Conservation (phyloP, 2,329 filamentous ascomycete genomes). For the Calonectria pseudoreteaudii region DNA sequence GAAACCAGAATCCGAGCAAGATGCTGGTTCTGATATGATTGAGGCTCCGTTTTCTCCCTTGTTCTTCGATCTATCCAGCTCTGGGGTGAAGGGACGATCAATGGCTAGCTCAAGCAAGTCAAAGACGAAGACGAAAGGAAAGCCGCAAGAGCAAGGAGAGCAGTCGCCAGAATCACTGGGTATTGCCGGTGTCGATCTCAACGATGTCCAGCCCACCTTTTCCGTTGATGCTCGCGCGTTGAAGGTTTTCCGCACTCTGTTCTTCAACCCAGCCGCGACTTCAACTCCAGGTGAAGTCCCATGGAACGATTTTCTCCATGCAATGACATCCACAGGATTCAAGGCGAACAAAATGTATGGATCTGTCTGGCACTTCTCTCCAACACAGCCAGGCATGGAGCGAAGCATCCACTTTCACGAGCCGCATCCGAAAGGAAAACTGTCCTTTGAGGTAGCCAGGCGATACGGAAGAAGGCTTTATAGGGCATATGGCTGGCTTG, state of each 20-base stretch:
- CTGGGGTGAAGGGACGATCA: neutral
- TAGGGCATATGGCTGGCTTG: conserved; percentile 63
- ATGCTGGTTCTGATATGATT: neutral
- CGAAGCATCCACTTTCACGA: conserved; percentile 71
- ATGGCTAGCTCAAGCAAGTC: conserved; percentile 15
- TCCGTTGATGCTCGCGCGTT: conserved; percentile 47
- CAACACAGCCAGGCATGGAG: conserved; percentile 53
- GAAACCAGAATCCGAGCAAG: neutral
- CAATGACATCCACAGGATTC: conserved; percentile 64
- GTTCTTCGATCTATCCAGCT: conserved; percentile 21
- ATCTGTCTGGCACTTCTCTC: conserved; percentile 70
- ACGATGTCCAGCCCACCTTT: conserved; percentile 27
- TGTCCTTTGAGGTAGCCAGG: conserved; percentile 60
- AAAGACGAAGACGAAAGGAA: conserved; percentile 36
- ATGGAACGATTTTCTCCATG: conserved; percentile 67
- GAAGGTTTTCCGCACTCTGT: conserved; percentile 54
- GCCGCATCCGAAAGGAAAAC: conserved; percentile 66
- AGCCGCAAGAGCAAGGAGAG: neutral
- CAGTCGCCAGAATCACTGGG: neutral
- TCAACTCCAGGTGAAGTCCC: conserved; percentile 60
- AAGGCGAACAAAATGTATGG: conserved; percentile 67
- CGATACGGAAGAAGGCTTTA: conserved; percentile 61
- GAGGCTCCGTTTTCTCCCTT: conserved; percentile 42
- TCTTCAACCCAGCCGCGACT: conserved; percentile 51
- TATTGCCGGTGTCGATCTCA: neutral